Percentiles rank a stretch among this genome's conserved stretches.
Evolutionary conservation across 441 rosid genomes (phyloP).

Genomic region (Kokia cookei): DNA sequence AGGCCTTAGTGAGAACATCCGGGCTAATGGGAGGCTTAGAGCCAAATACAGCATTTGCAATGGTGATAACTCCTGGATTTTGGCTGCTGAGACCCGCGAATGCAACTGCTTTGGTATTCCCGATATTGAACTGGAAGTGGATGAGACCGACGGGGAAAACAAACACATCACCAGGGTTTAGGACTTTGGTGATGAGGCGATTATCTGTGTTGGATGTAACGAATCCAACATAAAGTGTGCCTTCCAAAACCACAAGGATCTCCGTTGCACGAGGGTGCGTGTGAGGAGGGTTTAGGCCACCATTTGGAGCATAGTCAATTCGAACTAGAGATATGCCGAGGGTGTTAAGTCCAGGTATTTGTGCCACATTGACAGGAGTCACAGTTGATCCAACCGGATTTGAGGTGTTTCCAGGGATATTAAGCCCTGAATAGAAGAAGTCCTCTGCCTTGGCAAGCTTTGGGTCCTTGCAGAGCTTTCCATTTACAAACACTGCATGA

Average conservation of each 20-base stretch:
- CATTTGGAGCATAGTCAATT: not conserved
- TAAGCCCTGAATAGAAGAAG: not conserved
- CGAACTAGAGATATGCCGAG: not conserved
- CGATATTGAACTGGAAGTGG: not conserved
- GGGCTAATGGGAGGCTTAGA: not conserved
- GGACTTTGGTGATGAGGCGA: not conserved
- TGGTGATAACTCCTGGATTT: not conserved
- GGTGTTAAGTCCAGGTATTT: not conserved
- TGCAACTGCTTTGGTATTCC: not conserved
- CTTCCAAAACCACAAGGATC: not conserved
- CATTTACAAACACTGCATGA: not conserved
- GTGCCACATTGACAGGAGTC: not conserved
- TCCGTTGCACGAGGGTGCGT: not conserved
- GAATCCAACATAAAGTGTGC: not conserved
- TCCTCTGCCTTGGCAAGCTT: not conserved
- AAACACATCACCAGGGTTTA: not conserved
- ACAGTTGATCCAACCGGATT: not conserved
- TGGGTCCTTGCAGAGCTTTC: not conserved
- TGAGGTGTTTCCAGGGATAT: not conserved
- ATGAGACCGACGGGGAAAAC: not conserved
- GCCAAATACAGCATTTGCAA: not conserved
- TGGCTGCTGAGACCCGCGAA: not conserved
- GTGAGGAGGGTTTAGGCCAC: not conserved
- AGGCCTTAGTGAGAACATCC: not conserved
- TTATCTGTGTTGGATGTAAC: not conserved